Evolutionary conservation across 2,329 filamentous ascomycete species (phyloP).

Genomic region (Cladosporium sphaerospermum): DNA sequence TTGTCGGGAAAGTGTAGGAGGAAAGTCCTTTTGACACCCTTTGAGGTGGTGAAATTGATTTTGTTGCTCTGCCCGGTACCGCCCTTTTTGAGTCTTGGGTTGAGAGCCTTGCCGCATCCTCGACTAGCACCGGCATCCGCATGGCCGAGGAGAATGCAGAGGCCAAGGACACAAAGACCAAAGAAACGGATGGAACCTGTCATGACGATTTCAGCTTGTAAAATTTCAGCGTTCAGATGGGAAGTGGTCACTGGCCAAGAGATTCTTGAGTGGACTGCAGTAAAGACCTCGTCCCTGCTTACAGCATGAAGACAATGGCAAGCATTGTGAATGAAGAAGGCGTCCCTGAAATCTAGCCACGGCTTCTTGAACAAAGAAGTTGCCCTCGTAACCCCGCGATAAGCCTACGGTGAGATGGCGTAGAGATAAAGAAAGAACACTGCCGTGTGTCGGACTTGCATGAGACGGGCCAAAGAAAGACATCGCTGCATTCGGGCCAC

Average conservation of each 20-base stretch:
- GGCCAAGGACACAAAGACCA: constrained; percentile 3
- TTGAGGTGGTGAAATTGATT: constrained; percentile 17
- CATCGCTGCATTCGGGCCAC: constrained; percentile 1
- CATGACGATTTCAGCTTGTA: constrained; percentile 5
- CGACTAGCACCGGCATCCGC: constrained; percentile 1
- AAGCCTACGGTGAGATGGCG: neutral
- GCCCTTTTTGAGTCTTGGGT: constrained; percentile 17
- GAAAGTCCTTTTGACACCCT: constrained; percentile 27
- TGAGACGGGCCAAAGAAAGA: neutral
- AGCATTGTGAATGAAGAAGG: neutral
- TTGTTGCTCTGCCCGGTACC: constrained; percentile 19
- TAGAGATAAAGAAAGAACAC: constrained; percentile 1
- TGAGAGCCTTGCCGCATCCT: constrained; percentile 22
- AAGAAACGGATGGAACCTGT: constrained; percentile 4
- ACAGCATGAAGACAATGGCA: neutral
- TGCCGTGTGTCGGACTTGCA: neutral
- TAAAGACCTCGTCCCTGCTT: neutral
- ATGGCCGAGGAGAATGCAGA: constrained; percentile 4
- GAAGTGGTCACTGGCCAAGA: constrained; percentile 4
- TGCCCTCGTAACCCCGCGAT: constrained; percentile 7
- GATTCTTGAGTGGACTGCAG: neutral
- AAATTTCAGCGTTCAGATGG: neutral
- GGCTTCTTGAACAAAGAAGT: constrained; percentile 6
- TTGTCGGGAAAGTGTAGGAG: constrained; percentile 35
- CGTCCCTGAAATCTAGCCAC: neutral